These are phyloP conservation scores for Kwoniella shandongensis DNA, from an alignment of 768 basidiomycete genomes.

Conservation along the genomic window DNA sequence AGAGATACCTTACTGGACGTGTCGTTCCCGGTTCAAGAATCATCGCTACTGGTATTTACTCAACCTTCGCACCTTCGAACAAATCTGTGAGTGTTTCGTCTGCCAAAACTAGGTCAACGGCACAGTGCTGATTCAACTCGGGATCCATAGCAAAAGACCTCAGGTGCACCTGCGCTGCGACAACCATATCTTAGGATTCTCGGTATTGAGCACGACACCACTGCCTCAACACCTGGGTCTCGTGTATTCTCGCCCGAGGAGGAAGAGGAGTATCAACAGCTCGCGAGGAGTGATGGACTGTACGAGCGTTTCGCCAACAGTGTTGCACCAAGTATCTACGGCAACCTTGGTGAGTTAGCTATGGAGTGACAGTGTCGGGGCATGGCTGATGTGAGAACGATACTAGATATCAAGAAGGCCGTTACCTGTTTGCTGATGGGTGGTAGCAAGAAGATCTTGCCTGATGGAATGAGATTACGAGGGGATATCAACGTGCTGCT, in stretches of 20 bases:
- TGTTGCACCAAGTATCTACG: constrained; percentile 95
- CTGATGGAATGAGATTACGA: constrained; percentile 93
- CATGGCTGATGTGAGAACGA: neutral
- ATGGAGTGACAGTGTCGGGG: neutral
- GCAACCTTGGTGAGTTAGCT: constrained; percentile 72
- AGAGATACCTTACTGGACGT: constrained; percentile 80
- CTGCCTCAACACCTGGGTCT: constrained; percentile 72
- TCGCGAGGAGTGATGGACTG: constrained; percentile 82
- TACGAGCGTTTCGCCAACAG: constrained; percentile 92
- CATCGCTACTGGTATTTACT: constrained; percentile 93
- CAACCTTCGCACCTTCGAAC: constrained; percentile 86
- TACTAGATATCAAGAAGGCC: constrained; percentile 92
- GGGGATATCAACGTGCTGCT: constrained; percentile 97
- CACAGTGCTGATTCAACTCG: too few species aligned
- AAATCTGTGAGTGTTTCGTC: constrained; percentile 57
- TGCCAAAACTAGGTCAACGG: neutral
- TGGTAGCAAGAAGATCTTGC: constrained; percentile 93
- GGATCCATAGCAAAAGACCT: constrained; percentile 55
- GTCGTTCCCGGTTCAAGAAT: constrained; percentile 96
- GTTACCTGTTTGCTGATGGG: constrained; percentile 95
- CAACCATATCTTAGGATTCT: constrained; percentile 91
- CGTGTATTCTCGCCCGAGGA: constrained; percentile 81
- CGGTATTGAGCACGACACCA: constrained; percentile 85
- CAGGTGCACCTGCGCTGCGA: constrained; percentile 82
- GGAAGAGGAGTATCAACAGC: constrained; percentile 91